Conservation (phyloP, 352 stramenopile genomes). For the Pythium diclinum region DNA sequence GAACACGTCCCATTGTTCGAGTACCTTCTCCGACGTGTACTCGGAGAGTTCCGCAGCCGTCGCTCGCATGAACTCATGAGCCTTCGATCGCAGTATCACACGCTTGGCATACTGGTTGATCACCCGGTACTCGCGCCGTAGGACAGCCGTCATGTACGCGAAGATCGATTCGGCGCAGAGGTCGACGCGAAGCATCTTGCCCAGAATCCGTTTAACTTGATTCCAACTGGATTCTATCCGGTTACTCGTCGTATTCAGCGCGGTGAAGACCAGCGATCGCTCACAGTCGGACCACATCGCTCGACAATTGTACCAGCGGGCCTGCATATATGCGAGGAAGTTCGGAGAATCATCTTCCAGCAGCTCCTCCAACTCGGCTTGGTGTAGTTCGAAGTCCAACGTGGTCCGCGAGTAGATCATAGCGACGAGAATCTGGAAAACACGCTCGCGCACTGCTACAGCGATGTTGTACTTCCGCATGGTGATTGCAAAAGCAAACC, state of each 20-base stretch:
- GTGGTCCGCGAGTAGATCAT: slow-evolving; percentile 11
- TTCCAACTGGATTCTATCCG: slow-evolving; percentile 8
- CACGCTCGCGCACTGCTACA: not conserved
- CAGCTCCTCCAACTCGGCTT: not conserved
- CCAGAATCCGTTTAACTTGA: slow-evolving; percentile 5
- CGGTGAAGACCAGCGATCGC: not conserved
- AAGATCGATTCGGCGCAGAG: slow-evolving; percentile 9
- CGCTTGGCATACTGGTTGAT: slow-evolving; percentile 3
- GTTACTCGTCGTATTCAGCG: slow-evolving; percentile 13
- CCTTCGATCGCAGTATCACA: too few species aligned
- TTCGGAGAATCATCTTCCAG: not conserved
- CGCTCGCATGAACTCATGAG: too few species aligned
- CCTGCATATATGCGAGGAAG: slow-evolving; percentile 9
- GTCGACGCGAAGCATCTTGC: slow-evolving; percentile 7
- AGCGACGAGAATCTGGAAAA: not conserved
- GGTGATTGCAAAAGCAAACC: not conserved
- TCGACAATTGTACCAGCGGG: slow-evolving; percentile 1
- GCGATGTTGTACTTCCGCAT: not conserved
- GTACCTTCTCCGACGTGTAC: too few species aligned
- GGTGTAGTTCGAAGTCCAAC: slow-evolving; percentile 4
- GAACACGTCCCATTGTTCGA: too few species aligned
- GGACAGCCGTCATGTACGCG: slow-evolving; percentile 1
- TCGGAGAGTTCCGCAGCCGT: too few species aligned
- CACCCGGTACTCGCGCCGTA: slow-evolving; percentile 1
- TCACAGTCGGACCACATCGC: slow-evolving; percentile 15